These are phyloP conservation scores for Alternaria consortialis DNA, from an alignment of 2,329 filamentous ascomycete genomes.

Conservation along the genomic window DNA sequence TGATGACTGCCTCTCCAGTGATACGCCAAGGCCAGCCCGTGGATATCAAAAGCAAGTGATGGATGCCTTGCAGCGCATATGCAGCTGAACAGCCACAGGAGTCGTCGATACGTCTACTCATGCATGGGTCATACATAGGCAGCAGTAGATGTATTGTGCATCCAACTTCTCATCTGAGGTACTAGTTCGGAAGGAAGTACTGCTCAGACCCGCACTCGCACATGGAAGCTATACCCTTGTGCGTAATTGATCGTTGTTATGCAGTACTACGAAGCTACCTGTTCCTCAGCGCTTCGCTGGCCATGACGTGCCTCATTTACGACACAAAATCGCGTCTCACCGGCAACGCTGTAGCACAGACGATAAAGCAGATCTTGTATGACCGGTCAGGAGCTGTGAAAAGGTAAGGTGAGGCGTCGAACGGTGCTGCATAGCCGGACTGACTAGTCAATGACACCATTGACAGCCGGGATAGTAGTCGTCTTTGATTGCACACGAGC, in stretches of 20 bases:
- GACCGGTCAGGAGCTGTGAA: slow-evolving; percentile 33
- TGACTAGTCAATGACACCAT: slow-evolving; percentile 24
- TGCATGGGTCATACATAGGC: slow-evolving; percentile 5
- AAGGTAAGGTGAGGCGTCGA: slow-evolving; percentile 17
- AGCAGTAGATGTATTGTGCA: neutral
- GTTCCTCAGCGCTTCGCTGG: slow-evolving; percentile 13
- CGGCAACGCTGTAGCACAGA: slow-evolving; percentile 32
- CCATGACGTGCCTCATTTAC: slow-evolving; percentile 12
- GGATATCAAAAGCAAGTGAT: slow-evolving; percentile 9
- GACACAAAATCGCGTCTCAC: slow-evolving; percentile 25
- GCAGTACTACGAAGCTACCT: slow-evolving; percentile 18
- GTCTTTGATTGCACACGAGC: neutral
- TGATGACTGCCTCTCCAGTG: neutral
- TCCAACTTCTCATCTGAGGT: no score
- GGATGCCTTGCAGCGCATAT: slow-evolving; percentile 12
- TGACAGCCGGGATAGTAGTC: slow-evolving; percentile 4
- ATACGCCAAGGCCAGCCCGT: slow-evolving; percentile 5
- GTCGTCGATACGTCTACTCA: neutral
- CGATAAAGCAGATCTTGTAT: slow-evolving; percentile 28
- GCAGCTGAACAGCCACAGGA: slow-evolving; percentile 3
- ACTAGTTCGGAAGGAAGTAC: neutral
- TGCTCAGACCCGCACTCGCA: neutral
- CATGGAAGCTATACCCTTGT: slow-evolving; percentile 1
- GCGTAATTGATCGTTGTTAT: neutral
- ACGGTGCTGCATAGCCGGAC: slow-evolving; percentile 25